These are phyloP conservation scores for Penicillium freii DNA, from an alignment of 2,329 filamentous ascomycete species.

Conservation along the genomic window DNA sequence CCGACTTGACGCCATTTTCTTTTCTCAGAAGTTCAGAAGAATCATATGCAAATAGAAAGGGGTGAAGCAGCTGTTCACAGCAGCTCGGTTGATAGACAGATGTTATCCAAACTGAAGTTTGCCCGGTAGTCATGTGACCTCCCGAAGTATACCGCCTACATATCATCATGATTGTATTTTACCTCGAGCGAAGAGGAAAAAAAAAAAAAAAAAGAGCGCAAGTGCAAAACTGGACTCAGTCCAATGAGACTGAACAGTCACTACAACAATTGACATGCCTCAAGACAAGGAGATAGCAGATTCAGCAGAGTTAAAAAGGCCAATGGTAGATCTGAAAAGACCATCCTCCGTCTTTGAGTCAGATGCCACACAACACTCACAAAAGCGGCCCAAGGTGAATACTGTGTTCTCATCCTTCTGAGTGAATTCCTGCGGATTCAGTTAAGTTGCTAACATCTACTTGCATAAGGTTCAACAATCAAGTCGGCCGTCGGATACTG, in stretches of 20 bases:
- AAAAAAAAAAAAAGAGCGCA: not conserved
- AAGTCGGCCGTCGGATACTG: not conserved
- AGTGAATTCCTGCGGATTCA: not conserved
- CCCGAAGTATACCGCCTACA: conserved; percentile 1
- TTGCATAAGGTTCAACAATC: not conserved
- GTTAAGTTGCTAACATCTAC: not conserved
- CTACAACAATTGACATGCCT: not conserved
- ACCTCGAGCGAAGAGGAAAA: not conserved
- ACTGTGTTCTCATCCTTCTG: not conserved
- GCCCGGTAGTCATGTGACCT: not conserved
- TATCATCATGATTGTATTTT: not conserved
- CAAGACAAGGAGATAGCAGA: not conserved
- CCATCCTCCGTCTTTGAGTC: not conserved
- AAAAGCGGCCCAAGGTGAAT: conserved; percentile 5
- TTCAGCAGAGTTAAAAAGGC: not conserved
- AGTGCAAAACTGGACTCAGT: not conserved
- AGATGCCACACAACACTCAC: not conserved
- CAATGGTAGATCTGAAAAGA: not conserved
- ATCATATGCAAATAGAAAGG: not conserved
- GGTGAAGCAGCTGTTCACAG: not conserved
- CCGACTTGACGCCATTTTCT: conserved; percentile 50
- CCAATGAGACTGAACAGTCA: not conserved
- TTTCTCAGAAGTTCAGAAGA: not conserved
- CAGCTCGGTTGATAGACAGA: not conserved
- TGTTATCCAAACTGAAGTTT: conserved; percentile 5